Evolutionary conservation across 129 eudicot genomes (phyloP).

Genomic region (Rutidosis leptorrhynchoides): DNA sequence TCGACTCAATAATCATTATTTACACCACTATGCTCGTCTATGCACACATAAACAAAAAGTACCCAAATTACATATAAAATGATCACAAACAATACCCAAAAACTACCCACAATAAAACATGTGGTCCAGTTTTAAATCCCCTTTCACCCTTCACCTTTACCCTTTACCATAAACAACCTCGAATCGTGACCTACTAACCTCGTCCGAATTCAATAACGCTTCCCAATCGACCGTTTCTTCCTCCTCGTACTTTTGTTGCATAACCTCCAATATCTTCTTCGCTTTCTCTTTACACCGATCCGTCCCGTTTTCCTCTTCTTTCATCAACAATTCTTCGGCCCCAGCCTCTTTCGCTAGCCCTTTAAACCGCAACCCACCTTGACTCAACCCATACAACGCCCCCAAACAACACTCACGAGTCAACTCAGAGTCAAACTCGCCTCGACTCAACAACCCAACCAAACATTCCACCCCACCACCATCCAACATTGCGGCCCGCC

Average conservation of each 20-base stretch:
- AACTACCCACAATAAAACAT: slow-evolving; percentile 19
- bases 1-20: slow-evolving; percentile 27
- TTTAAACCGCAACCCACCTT: slow-evolving; percentile 77
- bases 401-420: slow-evolving; percentile 66
- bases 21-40: slow-evolving; percentile 30
- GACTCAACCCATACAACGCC: slow-evolving; percentile 69
- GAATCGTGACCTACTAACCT: slow-evolving; percentile 40
- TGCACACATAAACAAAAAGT: slow-evolving; percentile 21
- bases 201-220: slow-evolving; percentile 55
- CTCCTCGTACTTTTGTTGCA: slow-evolving; percentile 56
- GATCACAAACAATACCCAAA: slow-evolving; percentile 19
- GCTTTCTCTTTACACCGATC: slow-evolving; percentile 47
- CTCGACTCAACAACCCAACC: slow-evolving; percentile 40
- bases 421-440: slow-evolving; percentile 50
- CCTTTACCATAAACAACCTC: slow-evolving; percentile 30
- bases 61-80: slow-evolving; percentile 26
- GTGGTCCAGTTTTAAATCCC: slow-evolving; percentile 13
- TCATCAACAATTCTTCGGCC: slow-evolving; percentile 54
- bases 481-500: slow-evolving; percentile 78
- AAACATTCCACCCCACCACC: slow-evolving; percentile 74
- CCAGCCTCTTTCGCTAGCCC: slow-evolving; percentile 85
- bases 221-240: slow-evolving; percentile 80
- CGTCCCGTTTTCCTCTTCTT: slow-evolving; percentile 36
- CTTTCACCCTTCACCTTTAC: slow-evolving; percentile 22
- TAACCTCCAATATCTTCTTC: slow-evolving; percentile 49